phyloP scores from a whole-genome alignment of 208 protist genomes.

The Leishmania lainsoni region DNA sequence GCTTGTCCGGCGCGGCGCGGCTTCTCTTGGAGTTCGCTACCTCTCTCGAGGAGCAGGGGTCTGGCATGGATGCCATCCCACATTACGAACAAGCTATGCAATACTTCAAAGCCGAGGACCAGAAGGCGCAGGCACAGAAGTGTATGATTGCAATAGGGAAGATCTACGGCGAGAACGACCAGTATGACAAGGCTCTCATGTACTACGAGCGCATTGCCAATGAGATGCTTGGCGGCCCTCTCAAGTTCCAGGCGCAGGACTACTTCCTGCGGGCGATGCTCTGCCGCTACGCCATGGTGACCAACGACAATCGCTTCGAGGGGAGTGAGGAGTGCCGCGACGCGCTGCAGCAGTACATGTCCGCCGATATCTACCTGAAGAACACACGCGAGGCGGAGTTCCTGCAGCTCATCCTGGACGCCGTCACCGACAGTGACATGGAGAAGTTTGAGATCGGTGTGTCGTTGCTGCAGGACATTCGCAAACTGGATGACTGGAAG shows the following conservation, averaged over 20 bases:
- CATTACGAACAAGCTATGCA: constrained; percentile 81
- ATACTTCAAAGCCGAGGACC: constrained; percentile 86
- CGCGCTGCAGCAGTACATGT: constrained; percentile 68
- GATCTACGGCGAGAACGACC: constrained; percentile 74
- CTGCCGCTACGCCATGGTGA: constrained; percentile 77
- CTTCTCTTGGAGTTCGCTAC: constrained; percentile 79
- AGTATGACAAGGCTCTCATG: constrained; percentile 80
- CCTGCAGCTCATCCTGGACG: constrained; percentile 66
- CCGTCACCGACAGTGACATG: constrained; percentile 66
- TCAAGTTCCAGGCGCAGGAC: constrained; percentile 89
- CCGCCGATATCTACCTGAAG: constrained; percentile 67
- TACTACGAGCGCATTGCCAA: constrained; percentile 81
- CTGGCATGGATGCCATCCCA: constrained; percentile 62
- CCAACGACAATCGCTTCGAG: constrained; percentile 76
- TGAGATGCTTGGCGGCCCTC: constrained; percentile 66
- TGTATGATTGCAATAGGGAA: constrained; percentile 86
- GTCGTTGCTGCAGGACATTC: constrained; percentile 72
- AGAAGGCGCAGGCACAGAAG: constrained; percentile 69
- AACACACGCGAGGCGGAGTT: constrained; percentile 84
- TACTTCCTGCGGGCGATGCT: constrained; percentile 85
- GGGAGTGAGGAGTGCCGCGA: constrained; percentile 69
- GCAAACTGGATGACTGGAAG: constrained; percentile 87
- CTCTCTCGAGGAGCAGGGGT: constrained; percentile 52
- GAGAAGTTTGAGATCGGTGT: constrained; percentile 83
- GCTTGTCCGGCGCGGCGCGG: constrained; percentile 56